Evolutionary conservation across 805 yeast genomes (phyloP).

Genomic region (Groenewaldozyma tartarivorans): DNA sequence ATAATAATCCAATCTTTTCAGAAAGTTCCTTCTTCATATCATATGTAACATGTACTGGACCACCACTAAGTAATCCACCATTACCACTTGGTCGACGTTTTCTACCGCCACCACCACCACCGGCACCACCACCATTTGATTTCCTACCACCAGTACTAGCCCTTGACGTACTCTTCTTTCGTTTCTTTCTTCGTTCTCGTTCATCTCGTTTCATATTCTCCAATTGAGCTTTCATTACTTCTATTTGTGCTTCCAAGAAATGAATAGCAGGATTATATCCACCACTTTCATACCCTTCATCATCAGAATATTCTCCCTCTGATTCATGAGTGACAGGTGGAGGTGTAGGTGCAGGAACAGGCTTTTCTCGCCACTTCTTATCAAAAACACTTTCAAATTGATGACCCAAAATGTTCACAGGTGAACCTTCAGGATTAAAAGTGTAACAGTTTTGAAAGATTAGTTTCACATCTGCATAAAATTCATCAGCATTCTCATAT

Average conservation of each 20-base stretch:
- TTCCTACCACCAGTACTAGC: slow-evolving; percentile 7
- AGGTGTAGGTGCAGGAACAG: slow-evolving; percentile 56
- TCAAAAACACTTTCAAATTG: slow-evolving; percentile 78
- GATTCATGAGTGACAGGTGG: slow-evolving; percentile 37
- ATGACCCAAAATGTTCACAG: slow-evolving; percentile 93
- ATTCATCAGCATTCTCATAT: slow-evolving; percentile 81
- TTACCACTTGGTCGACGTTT: slow-evolving; percentile 9
- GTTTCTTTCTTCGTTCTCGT: slow-evolving; percentile 13
- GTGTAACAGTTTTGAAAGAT: slow-evolving; percentile 83
- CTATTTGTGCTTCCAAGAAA: slow-evolving; percentile 77
- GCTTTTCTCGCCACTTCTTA: slow-evolving; percentile 80
- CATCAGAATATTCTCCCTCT: slow-evolving; percentile 29
- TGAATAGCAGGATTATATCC: slow-evolving; percentile 85
- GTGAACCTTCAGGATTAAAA: slow-evolving; percentile 95
- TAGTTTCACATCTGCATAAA: slow-evolving; percentile 71
- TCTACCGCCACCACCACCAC: slow-evolving; percentile 6
- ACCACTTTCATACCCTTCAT: slow-evolving; percentile 34
- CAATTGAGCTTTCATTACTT: slow-evolving; percentile 76
- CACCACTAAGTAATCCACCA: slow-evolving; percentile 17
- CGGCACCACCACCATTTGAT: slow-evolving; percentile 13
- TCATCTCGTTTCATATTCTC: slow-evolving; percentile 57
- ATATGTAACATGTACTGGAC: slow-evolving; percentile 51
- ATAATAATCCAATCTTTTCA: slow-evolving; percentile 66
- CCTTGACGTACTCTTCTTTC: slow-evolving; percentile 16
- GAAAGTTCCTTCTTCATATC: slow-evolving; percentile 94